Percentiles rank a stretch among this genome's conserved stretches.
Conservation (phyloP, 2,329 filamentous ascomycete species). For the Cercospora zeae-maydis region DNA sequence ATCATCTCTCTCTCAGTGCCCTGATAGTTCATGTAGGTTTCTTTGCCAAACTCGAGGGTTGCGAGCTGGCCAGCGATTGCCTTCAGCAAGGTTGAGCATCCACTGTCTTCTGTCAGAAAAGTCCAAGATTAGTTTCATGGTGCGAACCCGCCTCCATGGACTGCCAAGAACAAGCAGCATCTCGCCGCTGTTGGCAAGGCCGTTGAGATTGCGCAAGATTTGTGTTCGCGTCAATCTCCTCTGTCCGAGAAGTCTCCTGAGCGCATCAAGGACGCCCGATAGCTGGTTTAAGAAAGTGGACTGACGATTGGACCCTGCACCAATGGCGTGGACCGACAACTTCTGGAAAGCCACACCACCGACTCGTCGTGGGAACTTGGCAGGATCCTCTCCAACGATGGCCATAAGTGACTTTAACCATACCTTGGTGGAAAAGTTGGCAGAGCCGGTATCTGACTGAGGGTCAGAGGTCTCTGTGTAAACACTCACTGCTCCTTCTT, state of each 20-base stretch:
- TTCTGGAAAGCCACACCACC: not conserved
- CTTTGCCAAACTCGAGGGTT: not conserved
- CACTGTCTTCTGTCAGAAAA: not conserved
- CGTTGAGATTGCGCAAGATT: not conserved
- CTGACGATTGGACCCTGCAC: not conserved
- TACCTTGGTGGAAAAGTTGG: not conserved
- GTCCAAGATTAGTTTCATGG: not conserved
- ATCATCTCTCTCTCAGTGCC: constrained; percentile 47
- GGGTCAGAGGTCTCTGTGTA: not conserved
- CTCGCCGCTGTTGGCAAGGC: not conserved
- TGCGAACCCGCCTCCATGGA: not conserved
- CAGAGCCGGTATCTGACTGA: not conserved
- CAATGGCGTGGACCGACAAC: not conserved
- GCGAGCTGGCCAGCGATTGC: not conserved
- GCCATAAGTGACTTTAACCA: not conserved
- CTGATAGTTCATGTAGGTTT: constrained; percentile 56
- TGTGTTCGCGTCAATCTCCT: not conserved
- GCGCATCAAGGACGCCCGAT: not conserved
- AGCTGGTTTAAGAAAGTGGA: not conserved
- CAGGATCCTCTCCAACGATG: not conserved
- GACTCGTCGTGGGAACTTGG: not conserved
- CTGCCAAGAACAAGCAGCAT: not conserved
- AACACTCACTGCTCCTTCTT: not conserved
- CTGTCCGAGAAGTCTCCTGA: not conserved
- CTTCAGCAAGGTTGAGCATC: not conserved